phyloP scores from a whole-genome alignment of 768 basidiomycete species.

The Russula ochroleuca region DNA sequence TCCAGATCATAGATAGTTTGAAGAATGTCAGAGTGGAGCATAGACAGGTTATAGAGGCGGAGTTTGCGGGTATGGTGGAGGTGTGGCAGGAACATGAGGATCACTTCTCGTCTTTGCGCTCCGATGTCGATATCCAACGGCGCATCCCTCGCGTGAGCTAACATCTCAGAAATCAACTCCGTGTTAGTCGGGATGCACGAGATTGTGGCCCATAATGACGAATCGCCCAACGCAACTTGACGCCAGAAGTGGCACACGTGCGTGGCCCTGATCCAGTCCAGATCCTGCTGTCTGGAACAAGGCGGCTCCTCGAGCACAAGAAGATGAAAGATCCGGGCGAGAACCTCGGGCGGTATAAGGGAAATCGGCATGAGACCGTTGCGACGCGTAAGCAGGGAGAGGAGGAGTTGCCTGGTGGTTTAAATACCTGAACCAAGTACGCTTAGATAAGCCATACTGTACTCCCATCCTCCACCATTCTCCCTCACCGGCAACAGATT shows the following conservation, averaged over 20 bases:
- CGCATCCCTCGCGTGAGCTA: constrained; percentile 1
- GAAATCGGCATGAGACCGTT: constrained; percentile 12
- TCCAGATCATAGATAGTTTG: neutral
- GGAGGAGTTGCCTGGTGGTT: neutral
- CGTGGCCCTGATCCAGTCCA: constrained; percentile 4
- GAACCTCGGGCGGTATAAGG: neutral
- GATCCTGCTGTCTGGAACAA: too few species aligned
- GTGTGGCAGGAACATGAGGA: neutral
- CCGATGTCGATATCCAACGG: constrained; percentile 3
- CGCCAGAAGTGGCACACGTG: constrained; percentile 26
- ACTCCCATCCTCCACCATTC: too few species aligned
- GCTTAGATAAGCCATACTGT: too few species aligned
- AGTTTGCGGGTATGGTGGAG: constrained; percentile 14
- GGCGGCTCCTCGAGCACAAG: neutral
- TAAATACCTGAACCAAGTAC: too few species aligned
- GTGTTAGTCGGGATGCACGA: neutral
- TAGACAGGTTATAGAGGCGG: neutral
- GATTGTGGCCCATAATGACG: constrained; percentile 14
- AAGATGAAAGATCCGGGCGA: constrained; percentile 9
- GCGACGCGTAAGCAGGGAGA: neutral
- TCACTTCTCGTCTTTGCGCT: neutral
- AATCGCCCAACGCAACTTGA: constrained; percentile 15
- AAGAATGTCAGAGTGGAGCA: neutral
- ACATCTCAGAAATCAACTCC: constrained; percentile 7
- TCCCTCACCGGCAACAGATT: too few species aligned